Conservation (phyloP, 1,284 basidiomycete genomes). For the Sporisorium iseilematis-ciliati region DNA sequence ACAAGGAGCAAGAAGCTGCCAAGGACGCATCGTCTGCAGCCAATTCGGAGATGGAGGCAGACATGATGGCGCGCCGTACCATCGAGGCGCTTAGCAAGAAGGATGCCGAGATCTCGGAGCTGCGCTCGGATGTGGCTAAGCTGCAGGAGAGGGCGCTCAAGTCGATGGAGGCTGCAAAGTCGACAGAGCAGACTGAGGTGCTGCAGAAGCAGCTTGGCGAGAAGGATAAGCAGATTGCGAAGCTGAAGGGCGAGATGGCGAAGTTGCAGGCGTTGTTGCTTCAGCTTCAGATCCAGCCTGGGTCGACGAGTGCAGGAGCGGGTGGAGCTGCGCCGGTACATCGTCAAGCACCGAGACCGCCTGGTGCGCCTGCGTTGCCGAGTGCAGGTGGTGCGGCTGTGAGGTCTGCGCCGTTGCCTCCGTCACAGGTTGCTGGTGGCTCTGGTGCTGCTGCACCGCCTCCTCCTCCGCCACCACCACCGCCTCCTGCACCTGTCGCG, state of each 20-base stretch:
- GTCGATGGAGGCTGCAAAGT: constrained; percentile 27
- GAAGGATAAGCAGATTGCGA: constrained; percentile 41
- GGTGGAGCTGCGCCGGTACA: constrained; percentile 31
- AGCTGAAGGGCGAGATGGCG: constrained; percentile 42
- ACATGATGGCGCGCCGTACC: constrained; percentile 78
- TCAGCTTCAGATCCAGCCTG: constrained; percentile 51
- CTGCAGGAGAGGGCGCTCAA: constrained; percentile 55
- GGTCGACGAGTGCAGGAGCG: constrained; percentile 19
- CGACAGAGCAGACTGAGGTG: constrained; percentile 26
- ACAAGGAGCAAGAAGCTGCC: constrained; percentile 30
- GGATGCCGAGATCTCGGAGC: constrained; percentile 76
- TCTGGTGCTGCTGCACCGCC: constrained; percentile 7
- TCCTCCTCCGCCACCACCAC: constrained; percentile 22
- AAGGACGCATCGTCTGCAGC: constrained; percentile 10
- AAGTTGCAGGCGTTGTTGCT: constrained; percentile 54
- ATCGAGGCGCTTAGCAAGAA: constrained; percentile 80
- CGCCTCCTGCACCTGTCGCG: constrained; percentile 11
- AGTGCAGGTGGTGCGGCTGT: background rate
- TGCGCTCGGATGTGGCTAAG: constrained; percentile 57
- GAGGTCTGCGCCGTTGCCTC: too few relatives aligned
- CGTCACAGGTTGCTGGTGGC: background rate
- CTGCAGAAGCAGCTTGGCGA: constrained; percentile 20
- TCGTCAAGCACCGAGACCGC: constrained; percentile 42
- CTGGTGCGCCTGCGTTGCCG: constrained; percentile 22
- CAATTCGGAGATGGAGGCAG: constrained; percentile 73